These are phyloP conservation scores for Tetrahymena thermophila DNA, from an alignment of 73 alveolate genomes.

Conservation along the genomic window DNA sequence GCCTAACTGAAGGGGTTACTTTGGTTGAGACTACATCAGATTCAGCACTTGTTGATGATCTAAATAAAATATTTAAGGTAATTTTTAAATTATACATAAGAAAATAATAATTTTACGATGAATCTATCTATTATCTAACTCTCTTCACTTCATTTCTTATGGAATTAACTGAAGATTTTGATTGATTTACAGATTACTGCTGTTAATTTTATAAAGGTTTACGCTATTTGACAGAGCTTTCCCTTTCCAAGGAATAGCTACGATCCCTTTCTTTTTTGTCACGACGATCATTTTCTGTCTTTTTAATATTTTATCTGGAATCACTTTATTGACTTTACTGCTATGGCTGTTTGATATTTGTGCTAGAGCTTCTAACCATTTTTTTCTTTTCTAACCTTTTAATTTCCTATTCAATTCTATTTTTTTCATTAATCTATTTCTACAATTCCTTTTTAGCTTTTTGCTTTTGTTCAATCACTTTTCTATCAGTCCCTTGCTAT, in stretches of 20 bases:
- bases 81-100: no score
- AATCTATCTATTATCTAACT: slow-evolving; percentile 14
- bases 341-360: background rate
- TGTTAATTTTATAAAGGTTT: background rate
- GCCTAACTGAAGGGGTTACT: background rate
- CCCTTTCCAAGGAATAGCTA: background rate
- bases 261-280: background rate
- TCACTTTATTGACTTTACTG: background rate
- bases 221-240: background rate
- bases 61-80: background rate
- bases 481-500: background rate
- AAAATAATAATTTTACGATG: background rate
- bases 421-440: slow-evolving; percentile 2
- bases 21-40: background rate
- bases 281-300: background rate
- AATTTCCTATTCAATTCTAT: slow-evolving; percentile 31
- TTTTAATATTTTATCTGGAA: background rate
- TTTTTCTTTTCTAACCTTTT: slow-evolving; percentile 38
- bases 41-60: background rate
- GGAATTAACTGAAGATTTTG: slow-evolving; percentile 17
- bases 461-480: slow-evolving; percentile 15
- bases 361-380: background rate
- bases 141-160: slow-evolving; percentile 25
- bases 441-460: slow-evolving; percentile 18
- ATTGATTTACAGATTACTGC: background rate